These are phyloP conservation scores for Ophiocordyceps polyrhachis-furcata DNA, from an alignment of 2,329 filamentous ascomycete genomes.

Conservation along the genomic window DNA sequence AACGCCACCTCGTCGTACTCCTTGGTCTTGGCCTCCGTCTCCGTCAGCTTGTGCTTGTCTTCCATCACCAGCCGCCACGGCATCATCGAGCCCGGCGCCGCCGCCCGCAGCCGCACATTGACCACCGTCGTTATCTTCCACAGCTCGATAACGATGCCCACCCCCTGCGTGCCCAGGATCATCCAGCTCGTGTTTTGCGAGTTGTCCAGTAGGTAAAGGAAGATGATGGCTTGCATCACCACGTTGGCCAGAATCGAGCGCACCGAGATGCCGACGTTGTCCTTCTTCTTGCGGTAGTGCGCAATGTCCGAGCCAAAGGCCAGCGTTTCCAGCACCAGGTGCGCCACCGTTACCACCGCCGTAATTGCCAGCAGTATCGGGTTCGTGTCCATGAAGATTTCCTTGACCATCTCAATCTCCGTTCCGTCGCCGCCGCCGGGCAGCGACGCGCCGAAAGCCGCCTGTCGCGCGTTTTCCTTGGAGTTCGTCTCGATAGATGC, in stretches of 20 bases:
- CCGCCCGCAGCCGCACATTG: constrained; percentile 61
- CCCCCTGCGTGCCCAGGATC: constrained; percentile 84
- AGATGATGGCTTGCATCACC: constrained; percentile 91
- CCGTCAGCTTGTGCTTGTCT: constrained; percentile 89
- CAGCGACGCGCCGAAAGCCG: constrained; percentile 51
- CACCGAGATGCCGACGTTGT: constrained; percentile 90
- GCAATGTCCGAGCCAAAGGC: constrained; percentile 96
- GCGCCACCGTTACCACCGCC: constrained; percentile 64
- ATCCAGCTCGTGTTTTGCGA: constrained; percentile 98
- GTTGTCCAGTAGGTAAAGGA: constrained; percentile 93
- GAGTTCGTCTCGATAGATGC: constrained; percentile 73
- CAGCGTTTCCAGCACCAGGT: constrained; percentile 88
- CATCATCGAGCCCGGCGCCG: constrained; percentile 47
- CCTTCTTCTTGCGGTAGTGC: constrained; percentile 99
- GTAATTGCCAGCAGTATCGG: constrained; percentile 77
- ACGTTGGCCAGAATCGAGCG: constrained; percentile 93
- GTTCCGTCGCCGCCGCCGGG: constrained; percentile 72
- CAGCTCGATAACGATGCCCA: constrained; percentile 50
- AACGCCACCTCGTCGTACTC: constrained; percentile 97
- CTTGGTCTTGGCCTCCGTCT: constrained; percentile 94
- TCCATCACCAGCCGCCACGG: constrained; percentile 75
- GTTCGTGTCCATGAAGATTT: constrained; percentile 86
- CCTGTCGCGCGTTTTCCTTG: constrained; percentile 63
- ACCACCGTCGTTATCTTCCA: constrained; percentile 98
- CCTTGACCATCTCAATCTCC: constrained; percentile 95